Base-by-base conservation (phyloP, 1,284 basidiomycete species). In the Ceratobasidium sp. region DNA sequence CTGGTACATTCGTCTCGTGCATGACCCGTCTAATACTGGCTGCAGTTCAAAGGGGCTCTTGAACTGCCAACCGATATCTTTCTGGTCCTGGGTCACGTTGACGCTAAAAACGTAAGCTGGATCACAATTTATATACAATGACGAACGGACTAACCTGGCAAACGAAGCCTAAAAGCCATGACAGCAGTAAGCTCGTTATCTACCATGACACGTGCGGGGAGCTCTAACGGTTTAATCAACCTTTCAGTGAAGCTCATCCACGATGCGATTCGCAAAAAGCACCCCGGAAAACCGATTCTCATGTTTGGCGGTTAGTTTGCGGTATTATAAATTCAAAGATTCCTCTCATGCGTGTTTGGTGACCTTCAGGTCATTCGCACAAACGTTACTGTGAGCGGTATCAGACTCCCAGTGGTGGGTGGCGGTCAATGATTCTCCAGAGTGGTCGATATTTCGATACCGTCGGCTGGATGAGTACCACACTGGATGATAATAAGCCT, bases 391-490 rank as follows among this genome's bases (percentile, higher is more conserved):
- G 57, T 22, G 47, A 40, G 4, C 40, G 40, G 8, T 47, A 47
- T 17, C 45, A 20, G 20, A 47, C 10, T 6, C 7, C 7, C 7
- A 7, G 22, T 10, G 10, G 29, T 34, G 25, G 10, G 27, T n/a
- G 31, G 27, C 57, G 57, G 17, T 60, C 57, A 2, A 60, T 60
- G 57, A 40, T 60, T 20, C 42, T 60, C 27, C 57, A 60, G 29
- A 60, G 57, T 22, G 57, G 57, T 12, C 57, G 43, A 7, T 60
- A 60, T 22, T 60, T 60, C 20, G 42, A 60, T 32, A 60, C 57
- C 8, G 57, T 60, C n/a, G 57, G 57, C 7, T 60, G 57, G 57
- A 60, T 60, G 57, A 60, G 57, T 32, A 40, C 43, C 13, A 45
- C 15, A 8, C 40, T 60, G 7, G 57, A 60, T 29, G 40, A 34